Percentiles rank a stretch among this genome's conserved stretches.
Evolutionary conservation across 1,284 basidiomycete species (phyloP).

Genomic region (Cutaneotrichosporon sp.): DNA sequence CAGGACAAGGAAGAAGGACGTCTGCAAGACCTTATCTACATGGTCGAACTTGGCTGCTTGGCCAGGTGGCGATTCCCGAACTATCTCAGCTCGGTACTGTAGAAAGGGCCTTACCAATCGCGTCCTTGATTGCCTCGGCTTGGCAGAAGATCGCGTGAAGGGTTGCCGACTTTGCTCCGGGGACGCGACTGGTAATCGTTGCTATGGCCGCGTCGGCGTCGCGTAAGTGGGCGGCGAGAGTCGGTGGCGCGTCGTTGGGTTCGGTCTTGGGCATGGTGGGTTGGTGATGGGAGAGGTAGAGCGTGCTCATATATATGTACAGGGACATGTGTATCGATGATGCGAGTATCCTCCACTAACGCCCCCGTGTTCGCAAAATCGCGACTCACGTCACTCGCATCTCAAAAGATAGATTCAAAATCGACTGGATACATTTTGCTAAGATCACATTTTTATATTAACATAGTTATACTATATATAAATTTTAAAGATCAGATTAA

Average conservation of each 20-base stretch:
- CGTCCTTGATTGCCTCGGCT: not conserved
- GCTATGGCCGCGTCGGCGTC: not conserved
- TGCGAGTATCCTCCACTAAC: not conserved
- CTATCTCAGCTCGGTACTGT: not conserved
- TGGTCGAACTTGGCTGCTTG: not conserved
- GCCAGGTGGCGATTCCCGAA: not conserved
- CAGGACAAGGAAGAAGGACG: not conserved
- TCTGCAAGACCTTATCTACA: not conserved
- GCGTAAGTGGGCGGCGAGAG: not conserved
- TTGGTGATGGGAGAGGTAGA: not conserved
- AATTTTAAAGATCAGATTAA: too few species aligned
- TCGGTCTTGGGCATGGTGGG: not conserved
- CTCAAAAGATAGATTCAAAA: too few species aligned
- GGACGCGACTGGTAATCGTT: not conserved
- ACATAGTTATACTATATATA: too few species aligned
- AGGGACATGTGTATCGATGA: not conserved
- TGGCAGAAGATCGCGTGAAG: not conserved
- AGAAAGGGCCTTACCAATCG: not conserved
- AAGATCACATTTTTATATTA: too few species aligned
- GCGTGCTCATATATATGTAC: too few species aligned
- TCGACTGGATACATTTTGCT: too few species aligned
- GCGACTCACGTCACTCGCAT: too few species aligned
- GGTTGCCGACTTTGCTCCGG: not conserved
- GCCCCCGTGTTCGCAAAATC: too few species aligned
- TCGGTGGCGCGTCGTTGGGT: not conserved